Evolutionary conservation across 2,329 filamentous ascomycete species (phyloP).

Genomic region (Ambrosiella beaveri): DNA sequence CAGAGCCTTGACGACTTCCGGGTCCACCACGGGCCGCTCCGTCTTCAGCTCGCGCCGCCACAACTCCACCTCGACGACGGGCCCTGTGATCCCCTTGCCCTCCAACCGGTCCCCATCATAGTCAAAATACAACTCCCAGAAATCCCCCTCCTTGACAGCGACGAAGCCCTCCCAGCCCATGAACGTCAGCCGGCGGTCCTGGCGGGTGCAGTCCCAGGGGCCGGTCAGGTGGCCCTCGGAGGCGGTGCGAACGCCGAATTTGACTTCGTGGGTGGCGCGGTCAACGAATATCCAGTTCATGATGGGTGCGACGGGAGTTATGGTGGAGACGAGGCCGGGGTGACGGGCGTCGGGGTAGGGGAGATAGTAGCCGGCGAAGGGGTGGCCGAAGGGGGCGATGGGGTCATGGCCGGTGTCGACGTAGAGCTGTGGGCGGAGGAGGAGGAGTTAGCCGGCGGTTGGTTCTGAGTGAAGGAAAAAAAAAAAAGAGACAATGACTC

Average conservation of each 20-base stretch:
- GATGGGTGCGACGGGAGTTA: conserved; percentile 30
- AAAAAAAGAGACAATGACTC: conserved; percentile 1
- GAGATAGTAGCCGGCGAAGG: conserved; percentile 39
- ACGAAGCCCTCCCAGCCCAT: conserved; percentile 33
- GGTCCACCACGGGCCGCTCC: conserved; percentile 7
- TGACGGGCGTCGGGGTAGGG: conserved; percentile 36
- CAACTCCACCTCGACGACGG: conserved; percentile 38
- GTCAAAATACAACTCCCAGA: conserved; percentile 33
- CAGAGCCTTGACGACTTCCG: conserved; percentile 7
- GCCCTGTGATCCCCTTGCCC: conserved; percentile 28
- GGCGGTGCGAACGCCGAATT: conserved; percentile 27
- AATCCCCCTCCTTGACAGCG: conserved; percentile 26
- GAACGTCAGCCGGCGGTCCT: conserved; percentile 32
- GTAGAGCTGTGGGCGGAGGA: conserved; percentile 16
- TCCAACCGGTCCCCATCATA: conserved; percentile 27
- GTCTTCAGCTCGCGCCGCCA: conserved; percentile 26
- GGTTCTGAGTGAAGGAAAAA: not conserved
- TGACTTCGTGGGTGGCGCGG: conserved; percentile 27
- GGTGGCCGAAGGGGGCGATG: conserved; percentile 25
- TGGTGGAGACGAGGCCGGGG: conserved; percentile 31
- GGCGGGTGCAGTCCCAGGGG: conserved; percentile 33
- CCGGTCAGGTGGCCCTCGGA: conserved; percentile 29
- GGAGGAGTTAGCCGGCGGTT: not conserved
- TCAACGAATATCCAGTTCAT: conserved; percentile 35
- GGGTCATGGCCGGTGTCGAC: conserved; percentile 25